These are phyloP conservation scores for Candida cerambycidarum DNA, from an alignment of 805 yeast species.

Conservation along the genomic window DNA sequence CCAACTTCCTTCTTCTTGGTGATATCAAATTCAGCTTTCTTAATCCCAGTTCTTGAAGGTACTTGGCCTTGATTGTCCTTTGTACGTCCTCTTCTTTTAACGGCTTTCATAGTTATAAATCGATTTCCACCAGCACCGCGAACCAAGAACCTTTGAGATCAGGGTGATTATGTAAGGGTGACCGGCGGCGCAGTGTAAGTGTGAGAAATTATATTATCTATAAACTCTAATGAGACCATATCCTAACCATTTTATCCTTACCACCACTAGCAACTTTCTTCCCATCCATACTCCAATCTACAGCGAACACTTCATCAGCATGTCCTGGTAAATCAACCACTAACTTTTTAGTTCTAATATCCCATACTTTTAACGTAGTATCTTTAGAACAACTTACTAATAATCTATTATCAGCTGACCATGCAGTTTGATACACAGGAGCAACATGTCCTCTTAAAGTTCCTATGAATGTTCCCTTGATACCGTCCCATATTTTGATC, in stretches of 20 bases:
- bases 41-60: slow-evolving; percentile 55
- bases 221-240: slow-evolving; percentile 73
- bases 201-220: background rate
- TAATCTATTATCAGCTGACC: slow-evolving; percentile 93
- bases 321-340: slow-evolving; percentile 94
- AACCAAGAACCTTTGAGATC: background rate
- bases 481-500: slow-evolving; percentile 93
- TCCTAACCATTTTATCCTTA: slow-evolving; percentile 87
- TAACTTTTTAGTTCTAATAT: slow-evolving; percentile 79
- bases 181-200: background rate
- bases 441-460: slow-evolving; percentile 97
- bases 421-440: slow-evolving; percentile 94
- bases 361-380: slow-evolving; percentile 96
- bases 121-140: background rate
- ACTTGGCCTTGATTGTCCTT: slow-evolving; percentile 48
- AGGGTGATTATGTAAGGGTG: background rate
- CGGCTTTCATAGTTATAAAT: slow-evolving; percentile 32
- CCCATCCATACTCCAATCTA: slow-evolving; percentile 98
- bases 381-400: slow-evolving; percentile 94
- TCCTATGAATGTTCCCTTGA: slow-evolving; percentile 83
- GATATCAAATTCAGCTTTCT: slow-evolving; percentile 88
- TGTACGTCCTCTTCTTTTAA: slow-evolving; percentile 69
- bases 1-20: slow-evolving; percentile 96
- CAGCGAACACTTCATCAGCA: slow-evolving; percentile 91
- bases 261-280: slow-evolving; percentile 95